Base-by-base conservation (phyloP, 139 green algal species). In the Ulvella scutata region DNA sequence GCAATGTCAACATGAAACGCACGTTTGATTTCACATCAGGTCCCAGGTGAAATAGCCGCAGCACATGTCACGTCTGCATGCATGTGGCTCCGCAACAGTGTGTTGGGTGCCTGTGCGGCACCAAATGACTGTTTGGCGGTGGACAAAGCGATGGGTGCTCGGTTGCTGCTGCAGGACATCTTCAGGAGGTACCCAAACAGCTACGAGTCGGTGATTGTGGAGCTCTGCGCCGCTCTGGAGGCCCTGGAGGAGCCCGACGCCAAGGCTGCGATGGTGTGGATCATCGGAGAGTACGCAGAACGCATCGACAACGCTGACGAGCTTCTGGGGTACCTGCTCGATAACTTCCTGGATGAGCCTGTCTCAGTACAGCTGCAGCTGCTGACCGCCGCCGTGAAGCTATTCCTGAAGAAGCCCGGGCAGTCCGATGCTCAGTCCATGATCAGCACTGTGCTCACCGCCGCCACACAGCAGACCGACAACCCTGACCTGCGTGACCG, bases 211-310 rank as follows among this genome's bases (percentile, higher is more conserved):
- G 91, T 98, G 76, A 99, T 99, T 76, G 85, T 81, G 23, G 92
- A 85, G 9, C 83, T 99, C 43, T 99, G 95, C 82, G 95, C 98
- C 43, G 89, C 84, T 79, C 85, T 99, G 43, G 92, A 99, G 76
- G 89, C 83, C 3, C 86, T 99, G 77, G 95, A 99, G 73, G 95
- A 99, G 85, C 95, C 95, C 3, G 95, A 98, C 77, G 95, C 95
- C 34, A 96, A 95, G 84, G 88, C 88, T 20, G 79, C 79, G 75
- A 94, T 98, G 90, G 76, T 96, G 23, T 97, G 92, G 95, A 98
- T 99, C 84, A 96, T 99, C 75, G 95, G 95, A 3, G 95, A 99
- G 88, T 99, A 99, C 79, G 95, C 95, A 2, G 93, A 98, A 81
- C 89, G 95, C 73, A 99, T 99, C 62, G 95, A 98, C 84, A 98